phyloP scores from a whole-genome alignment of 495 filamentous ascomycete species.

The Paragyromitra xinjiangensis region DNA sequence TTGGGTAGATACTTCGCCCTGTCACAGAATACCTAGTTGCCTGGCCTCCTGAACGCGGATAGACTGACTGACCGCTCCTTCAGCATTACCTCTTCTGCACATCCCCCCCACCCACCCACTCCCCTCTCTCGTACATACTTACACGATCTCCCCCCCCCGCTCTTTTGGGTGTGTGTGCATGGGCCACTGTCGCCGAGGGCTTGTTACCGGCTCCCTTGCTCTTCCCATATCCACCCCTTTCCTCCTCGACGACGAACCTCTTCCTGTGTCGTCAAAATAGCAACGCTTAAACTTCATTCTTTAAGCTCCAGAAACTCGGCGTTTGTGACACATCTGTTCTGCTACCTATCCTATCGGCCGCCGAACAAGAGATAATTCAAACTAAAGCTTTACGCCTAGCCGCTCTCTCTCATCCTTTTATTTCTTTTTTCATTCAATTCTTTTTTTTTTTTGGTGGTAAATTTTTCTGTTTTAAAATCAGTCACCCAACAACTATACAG shows the following conservation, averaged over 20 bases:
- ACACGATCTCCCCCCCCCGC: slow-evolving; percentile 49
- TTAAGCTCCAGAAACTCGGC: slow-evolving; percentile 50
- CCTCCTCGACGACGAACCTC: slow-evolving; percentile 50
- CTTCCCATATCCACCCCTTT: slow-evolving; percentile 52
- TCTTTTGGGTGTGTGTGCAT: slow-evolving; percentile 55
- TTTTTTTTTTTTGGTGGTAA: slow-evolving; percentile 31
- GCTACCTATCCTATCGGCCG: slow-evolving; percentile 45
- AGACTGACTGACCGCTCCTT: slow-evolving; percentile 40
- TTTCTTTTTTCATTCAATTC: slow-evolving; percentile 34
- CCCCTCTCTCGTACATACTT: slow-evolving; percentile 48
- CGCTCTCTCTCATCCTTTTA: slow-evolving; percentile 27
- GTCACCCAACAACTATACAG: slow-evolving; percentile 25
- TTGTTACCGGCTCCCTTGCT: slow-evolving; percentile 54
- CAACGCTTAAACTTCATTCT: slow-evolving; percentile 47
- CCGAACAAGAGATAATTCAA: slow-evolving; percentile 45
- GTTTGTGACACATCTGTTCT: slow-evolving; percentile 49
- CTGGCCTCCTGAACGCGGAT: slow-evolving; percentile 32
- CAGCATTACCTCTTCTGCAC: slow-evolving; percentile 37
- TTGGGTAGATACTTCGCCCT: slow-evolving; percentile 47
- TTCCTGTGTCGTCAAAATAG: slow-evolving; percentile 53
- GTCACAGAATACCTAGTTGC: slow-evolving; percentile 41
- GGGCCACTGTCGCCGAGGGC: slow-evolving; percentile 55
- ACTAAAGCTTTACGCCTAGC: slow-evolving; percentile 44
- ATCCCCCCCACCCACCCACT: neutral
- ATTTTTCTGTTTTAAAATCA: slow-evolving; percentile 21